Percentiles rank a stretch among this genome's conserved stretches.
These are phyloP conservation scores for Holtermanniella nyarrowii DNA, from an alignment of 768 basidiomycete species.

Conservation along the genomic window DNA sequence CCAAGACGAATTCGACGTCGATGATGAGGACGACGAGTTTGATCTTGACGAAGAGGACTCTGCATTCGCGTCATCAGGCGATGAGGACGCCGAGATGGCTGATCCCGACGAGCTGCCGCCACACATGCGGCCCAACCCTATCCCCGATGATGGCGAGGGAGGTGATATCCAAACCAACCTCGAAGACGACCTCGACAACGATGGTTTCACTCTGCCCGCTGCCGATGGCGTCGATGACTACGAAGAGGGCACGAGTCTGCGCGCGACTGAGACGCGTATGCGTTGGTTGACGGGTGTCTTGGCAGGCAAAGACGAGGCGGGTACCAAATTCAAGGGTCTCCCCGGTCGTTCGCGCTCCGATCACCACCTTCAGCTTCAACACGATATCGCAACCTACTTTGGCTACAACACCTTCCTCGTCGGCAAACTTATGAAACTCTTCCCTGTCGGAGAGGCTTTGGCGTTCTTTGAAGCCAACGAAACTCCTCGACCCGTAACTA, in stretches of 20 bases:
- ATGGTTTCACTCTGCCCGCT: slow-evolving; percentile 36
- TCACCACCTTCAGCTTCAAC: slow-evolving; percentile 73
- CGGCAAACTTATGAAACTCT: slow-evolving; percentile 88
- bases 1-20: slow-evolving; percentile 25
- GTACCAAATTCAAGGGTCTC: slow-evolving; percentile 35
- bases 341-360: slow-evolving; percentile 70
- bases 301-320: slow-evolving; percentile 27
- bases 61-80: slow-evolving; percentile 30
- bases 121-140: slow-evolving; percentile 28
- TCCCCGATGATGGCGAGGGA: slow-evolving; percentile 25
- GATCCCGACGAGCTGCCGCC: slow-evolving; percentile 21
- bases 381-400: slow-evolving; percentile 89
- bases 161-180: slow-evolving; percentile 36
- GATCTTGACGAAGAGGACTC: slow-evolving; percentile 28
- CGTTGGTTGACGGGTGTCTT: slow-evolving; percentile 40
- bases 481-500: slow-evolving; percentile 87
- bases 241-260: slow-evolving; percentile 36
- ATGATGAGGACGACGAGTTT: slow-evolving; percentile 11
- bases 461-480: slow-evolving; percentile 99
- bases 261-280: slow-evolving; percentile 40
- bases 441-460: slow-evolving; percentile 89
- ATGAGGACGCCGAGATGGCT: slow-evolving; percentile 28
- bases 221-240: slow-evolving; percentile 34
- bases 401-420: slow-evolving; percentile 93
- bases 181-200: slow-evolving; percentile 33